A percentile compares a stretch with the other conserved stretches of the same genome.
Conservation (phyloP, 768 basidiomycete genomes). For the Daedaleopsis sinensis region DNA sequence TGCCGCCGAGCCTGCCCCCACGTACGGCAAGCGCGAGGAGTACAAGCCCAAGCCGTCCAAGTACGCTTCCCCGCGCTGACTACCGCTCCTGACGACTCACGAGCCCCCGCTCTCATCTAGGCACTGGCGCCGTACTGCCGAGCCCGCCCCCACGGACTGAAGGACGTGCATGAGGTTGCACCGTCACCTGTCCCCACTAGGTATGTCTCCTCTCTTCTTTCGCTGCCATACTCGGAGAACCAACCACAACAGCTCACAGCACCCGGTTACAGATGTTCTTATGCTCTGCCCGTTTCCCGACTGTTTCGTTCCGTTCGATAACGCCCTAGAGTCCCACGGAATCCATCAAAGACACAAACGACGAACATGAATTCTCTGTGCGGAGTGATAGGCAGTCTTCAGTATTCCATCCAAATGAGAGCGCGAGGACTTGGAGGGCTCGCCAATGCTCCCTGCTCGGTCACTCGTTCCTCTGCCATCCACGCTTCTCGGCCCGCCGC, state of each 20-base stretch:
- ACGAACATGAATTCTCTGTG: not conserved
- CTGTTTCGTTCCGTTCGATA: not conserved
- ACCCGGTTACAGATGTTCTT: not conserved
- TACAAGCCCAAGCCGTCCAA: not conserved
- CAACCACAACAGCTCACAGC: not conserved
- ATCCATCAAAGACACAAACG: not conserved
- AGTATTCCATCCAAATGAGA: not conserved
- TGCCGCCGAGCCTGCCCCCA: conserved; percentile 8
- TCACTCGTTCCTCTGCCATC: not conserved
- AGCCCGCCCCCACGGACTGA: not conserved
- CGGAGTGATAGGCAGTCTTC: not conserved
- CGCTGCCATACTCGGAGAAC: not conserved
- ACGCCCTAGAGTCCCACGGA: not conserved
- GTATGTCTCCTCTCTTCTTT: not conserved
- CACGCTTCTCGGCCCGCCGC: not conserved
- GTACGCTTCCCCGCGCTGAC: not conserved
- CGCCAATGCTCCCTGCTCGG: not conserved
- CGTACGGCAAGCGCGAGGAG: not conserved
- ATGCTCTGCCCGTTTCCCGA: not conserved
- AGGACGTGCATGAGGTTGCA: not conserved
- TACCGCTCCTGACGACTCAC: not conserved
- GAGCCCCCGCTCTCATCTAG: not conserved
- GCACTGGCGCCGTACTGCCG: not conserved
- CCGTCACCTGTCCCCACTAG: not conserved
- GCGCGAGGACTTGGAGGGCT: not conserved